Conservation (phyloP, 2,329 filamentous ascomycete species). For the Davidsoniella virescens region DNA sequence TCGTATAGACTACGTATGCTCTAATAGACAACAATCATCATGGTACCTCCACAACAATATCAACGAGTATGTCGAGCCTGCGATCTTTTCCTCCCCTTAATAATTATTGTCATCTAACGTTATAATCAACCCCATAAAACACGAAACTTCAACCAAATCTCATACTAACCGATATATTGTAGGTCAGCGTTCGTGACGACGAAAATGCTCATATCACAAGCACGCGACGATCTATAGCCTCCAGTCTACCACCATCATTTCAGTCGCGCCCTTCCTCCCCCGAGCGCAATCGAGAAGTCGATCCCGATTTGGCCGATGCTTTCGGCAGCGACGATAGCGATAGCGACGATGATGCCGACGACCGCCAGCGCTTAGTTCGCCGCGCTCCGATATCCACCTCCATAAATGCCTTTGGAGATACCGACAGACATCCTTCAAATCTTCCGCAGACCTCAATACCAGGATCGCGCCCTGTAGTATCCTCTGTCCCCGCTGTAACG, state of each 20-base stretch:
- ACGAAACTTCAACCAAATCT: not conserved
- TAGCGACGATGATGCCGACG: constrained; percentile 35
- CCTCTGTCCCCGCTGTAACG: not conserved
- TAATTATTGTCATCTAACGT: not conserved
- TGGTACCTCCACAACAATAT: constrained; percentile 11
- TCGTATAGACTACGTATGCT: not conserved
- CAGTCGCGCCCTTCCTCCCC: constrained; percentile 59
- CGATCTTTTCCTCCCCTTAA: not conserved
- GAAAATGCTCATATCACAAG: constrained; percentile 22
- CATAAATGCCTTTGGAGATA: not conserved
- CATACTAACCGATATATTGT: not conserved
- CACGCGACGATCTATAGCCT: constrained; percentile 28
- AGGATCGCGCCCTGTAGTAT: not conserved
- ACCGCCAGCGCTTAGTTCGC: constrained; percentile 74
- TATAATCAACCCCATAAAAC: not conserved
- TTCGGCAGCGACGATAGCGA: constrained; percentile 74
- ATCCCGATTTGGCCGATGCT: constrained; percentile 76
- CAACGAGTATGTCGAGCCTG: constrained; percentile 4
- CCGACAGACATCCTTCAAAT: not conserved
- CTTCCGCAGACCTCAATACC: constrained; percentile 14
- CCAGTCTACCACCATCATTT: constrained; percentile 67
- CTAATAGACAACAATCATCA: not conserved
- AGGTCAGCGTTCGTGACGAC: constrained; percentile 44
- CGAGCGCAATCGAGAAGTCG: constrained; percentile 33
- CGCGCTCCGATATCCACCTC: constrained; percentile 19